These are phyloP conservation scores for Phoma sp. DNA, from an alignment of 2,329 filamentous ascomycete species.

Conservation along the genomic window DNA sequence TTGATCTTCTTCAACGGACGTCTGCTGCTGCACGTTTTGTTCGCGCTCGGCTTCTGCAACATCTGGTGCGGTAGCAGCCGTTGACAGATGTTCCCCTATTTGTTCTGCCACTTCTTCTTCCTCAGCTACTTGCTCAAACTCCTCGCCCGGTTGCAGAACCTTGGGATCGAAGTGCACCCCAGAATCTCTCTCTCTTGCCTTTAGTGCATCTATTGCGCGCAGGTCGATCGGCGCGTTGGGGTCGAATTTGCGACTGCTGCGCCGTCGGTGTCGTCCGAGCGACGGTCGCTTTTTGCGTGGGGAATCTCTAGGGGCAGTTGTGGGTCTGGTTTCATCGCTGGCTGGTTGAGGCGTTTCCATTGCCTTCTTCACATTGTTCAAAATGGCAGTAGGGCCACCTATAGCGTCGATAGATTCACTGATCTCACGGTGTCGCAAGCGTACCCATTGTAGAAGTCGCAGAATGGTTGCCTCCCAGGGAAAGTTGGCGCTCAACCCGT, in stretches of 20 bases:
- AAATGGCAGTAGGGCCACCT: slow-evolving; percentile 53
- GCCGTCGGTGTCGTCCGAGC: slow-evolving; percentile 33
- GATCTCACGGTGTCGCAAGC: slow-evolving; percentile 55
- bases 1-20: slow-evolving; percentile 7
- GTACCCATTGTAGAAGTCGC: slow-evolving; percentile 55
- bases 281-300: slow-evolving; percentile 37
- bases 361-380: slow-evolving; percentile 36
- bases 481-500: slow-evolving; percentile 53
- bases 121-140: slow-evolving; percentile 2
- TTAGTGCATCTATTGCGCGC: slow-evolving; percentile 28
- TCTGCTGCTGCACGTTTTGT: slow-evolving; percentile 12
- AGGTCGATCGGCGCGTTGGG: slow-evolving; percentile 34
- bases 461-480: slow-evolving; percentile 59
- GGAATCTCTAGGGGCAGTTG: slow-evolving; percentile 16
- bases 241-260: slow-evolving; percentile 41
- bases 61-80: slow-evolving; percentile 9
- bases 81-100: slow-evolving; percentile 3
- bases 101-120: slow-evolving; percentile 1
- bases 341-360: slow-evolving; percentile 21
- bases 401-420: slow-evolving; percentile 48
- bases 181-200: slow-evolving; percentile 28
- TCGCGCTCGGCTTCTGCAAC: background rate
- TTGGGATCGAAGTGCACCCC: slow-evolving; percentile 18
- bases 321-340: slow-evolving; percentile 5
- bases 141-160: slow-evolving; percentile 13